These are phyloP conservation scores for Exserohilum turcica DNA, from an alignment of 2,329 filamentous ascomycete genomes.

Conservation along the genomic window DNA sequence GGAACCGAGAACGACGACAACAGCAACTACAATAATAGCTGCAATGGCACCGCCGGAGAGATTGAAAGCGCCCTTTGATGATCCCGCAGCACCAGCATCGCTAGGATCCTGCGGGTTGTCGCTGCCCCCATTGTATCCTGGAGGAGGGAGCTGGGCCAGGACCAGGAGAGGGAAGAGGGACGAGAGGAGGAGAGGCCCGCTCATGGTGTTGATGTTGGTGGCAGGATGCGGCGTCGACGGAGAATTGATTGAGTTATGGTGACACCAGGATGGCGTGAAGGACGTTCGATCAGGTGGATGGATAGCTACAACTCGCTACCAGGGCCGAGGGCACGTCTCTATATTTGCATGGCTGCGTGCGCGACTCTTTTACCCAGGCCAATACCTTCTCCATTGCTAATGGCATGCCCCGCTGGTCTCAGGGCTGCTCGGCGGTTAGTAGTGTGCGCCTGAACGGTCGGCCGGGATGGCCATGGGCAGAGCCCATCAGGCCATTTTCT, in stretches of 20 bases:
- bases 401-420: constrained; percentile 35
- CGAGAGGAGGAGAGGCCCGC: constrained; percentile 30
- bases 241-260: constrained; percentile 28
- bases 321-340: constrained; percentile 35
- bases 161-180: constrained; percentile 36
- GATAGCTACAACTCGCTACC: constrained; percentile 32
- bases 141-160: constrained; percentile 36
- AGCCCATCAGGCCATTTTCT: constrained; percentile 27
- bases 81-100: constrained; percentile 68
- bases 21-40: constrained; percentile 75
- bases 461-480: constrained; percentile 30
- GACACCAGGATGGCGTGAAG: constrained; percentile 38
- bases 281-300: constrained; percentile 37
- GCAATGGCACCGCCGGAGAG: constrained; percentile 72
- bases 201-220: constrained; percentile 31
- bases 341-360: constrained; percentile 39
- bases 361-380: constrained; percentile 28
- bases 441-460: constrained; percentile 32
- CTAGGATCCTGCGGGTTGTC: constrained; percentile 44
- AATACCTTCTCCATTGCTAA: constrained; percentile 24
- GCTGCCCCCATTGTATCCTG: constrained; percentile 45
- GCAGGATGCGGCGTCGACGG: constrained; percentile 20
- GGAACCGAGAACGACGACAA: constrained; percentile 65
- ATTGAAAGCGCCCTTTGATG: constrained; percentile 62
- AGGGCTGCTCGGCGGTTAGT: constrained; percentile 36